phyloP scores from a whole-genome alignment of 495 filamentous ascomycete species.

The Glarea lozoyensis region DNA sequence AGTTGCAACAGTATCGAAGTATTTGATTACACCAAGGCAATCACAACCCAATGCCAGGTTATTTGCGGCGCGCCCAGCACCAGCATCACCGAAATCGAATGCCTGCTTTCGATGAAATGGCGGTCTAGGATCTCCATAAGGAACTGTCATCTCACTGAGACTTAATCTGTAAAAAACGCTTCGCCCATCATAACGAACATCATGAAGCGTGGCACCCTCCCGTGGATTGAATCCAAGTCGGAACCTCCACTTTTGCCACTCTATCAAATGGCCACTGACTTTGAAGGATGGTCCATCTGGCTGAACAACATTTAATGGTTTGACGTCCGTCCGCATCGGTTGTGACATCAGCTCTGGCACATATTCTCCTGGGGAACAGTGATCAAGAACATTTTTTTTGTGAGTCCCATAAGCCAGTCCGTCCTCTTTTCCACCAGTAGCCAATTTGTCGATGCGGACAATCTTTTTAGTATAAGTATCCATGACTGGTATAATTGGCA shows the following conservation, averaged over 20 bases:
- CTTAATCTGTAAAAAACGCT: slow-evolving; percentile 59
- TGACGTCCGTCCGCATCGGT: slow-evolving; percentile 53
- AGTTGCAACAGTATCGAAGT: slow-evolving; percentile 48
- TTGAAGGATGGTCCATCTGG: slow-evolving; percentile 68
- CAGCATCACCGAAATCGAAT: slow-evolving; percentile 63
- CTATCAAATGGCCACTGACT: slow-evolving; percentile 39
- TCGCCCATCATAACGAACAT: slow-evolving; percentile 59
- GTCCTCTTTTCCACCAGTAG: slow-evolving; percentile 51
- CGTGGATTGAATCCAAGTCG: slow-evolving; percentile 55
- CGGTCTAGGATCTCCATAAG: slow-evolving; percentile 51
- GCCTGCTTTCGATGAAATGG: slow-evolving; percentile 61
- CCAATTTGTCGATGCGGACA: slow-evolving; percentile 47
- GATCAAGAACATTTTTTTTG: slow-evolving; percentile 40
- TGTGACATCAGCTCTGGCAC: slow-evolving; percentile 58
- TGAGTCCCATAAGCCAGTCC: slow-evolving; percentile 32
- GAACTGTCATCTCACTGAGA: slow-evolving; percentile 68
- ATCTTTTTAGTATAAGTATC: slow-evolving; percentile 54
- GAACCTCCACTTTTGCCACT: slow-evolving; percentile 65
- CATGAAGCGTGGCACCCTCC: slow-evolving; percentile 53
- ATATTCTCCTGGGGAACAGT: slow-evolving; percentile 47
- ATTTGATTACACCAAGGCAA: slow-evolving; percentile 56
- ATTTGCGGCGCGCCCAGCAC: slow-evolving; percentile 55
- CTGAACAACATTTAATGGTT: slow-evolving; percentile 66
- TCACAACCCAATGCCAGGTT: slow-evolving; percentile 60
- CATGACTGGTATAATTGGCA: slow-evolving; percentile 73